phyloP scores from a whole-genome alignment of 75 land plant genomes.

The Picea glauca region DNA sequence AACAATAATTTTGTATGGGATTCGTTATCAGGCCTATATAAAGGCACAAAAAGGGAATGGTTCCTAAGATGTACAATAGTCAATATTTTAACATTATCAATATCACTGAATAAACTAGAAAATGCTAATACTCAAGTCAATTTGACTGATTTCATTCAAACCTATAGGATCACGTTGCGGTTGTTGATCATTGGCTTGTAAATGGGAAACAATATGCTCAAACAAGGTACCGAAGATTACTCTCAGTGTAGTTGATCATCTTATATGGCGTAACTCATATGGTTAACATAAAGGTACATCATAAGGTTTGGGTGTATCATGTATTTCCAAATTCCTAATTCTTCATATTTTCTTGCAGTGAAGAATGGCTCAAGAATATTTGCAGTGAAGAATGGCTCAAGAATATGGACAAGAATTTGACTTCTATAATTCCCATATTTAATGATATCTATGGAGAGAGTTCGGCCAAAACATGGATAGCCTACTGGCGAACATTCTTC shows the following conservation, averaged over 20 bases:
- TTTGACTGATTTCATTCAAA: background rate
- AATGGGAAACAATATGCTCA: constrained; percentile 89
- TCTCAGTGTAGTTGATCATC: constrained; percentile 1
- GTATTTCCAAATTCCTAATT: background rate
- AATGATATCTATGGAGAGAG: constrained; percentile 78
- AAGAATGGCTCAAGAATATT: constrained; percentile 91
- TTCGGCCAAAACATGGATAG: constrained; percentile 79
- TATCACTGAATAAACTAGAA: background rate
- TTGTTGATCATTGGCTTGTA: constrained; percentile 87
- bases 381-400: no score
- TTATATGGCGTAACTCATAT: constrained; percentile 2
- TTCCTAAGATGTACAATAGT: background rate
- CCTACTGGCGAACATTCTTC: constrained; percentile 97
- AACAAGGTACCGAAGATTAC: constrained; percentile 58
- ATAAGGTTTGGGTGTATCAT: background rate
- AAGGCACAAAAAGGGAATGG: background rate
- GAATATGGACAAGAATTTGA: constrained; percentile 72
- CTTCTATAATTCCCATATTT: constrained; percentile 66
- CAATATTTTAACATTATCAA: no score
- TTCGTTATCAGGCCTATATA: background rate
- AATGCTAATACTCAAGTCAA: background rate
- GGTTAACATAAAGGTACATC: background rate
- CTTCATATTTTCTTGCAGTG: constrained; percentile 45
- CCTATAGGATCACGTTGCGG: constrained; percentile 74
- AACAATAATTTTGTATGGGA: background rate